Base-by-base conservation (phyloP, 176 grass and related monocot genomes). In the Musa beccarii region DNA sequence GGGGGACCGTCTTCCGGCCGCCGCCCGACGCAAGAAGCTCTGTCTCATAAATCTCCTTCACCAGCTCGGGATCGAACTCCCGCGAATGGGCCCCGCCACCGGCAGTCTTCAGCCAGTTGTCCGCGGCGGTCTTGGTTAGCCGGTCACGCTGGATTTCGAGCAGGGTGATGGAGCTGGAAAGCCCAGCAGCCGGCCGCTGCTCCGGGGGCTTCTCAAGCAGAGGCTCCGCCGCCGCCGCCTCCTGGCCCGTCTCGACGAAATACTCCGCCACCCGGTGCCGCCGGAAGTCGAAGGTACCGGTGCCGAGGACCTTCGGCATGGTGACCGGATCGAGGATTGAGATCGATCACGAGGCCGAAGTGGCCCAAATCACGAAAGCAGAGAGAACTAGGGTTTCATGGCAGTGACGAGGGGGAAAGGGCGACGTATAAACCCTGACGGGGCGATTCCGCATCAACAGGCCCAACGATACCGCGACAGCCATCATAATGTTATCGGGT, bases 231-330 rank as follows among this genome's bases (percentile, higher is more conserved):
- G 59, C 74, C 51, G 59, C 75, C 51, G 23, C 12, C 23, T 52
- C 75, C 29, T 77, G 59, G 1, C 75, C 69, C 49, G 57, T 28
- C 22, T 89, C 88, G 43, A 87, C 66, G 54, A 90, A 86, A 83
- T 99, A 94, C 78, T 94, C 95, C 12, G 95, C 90, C 22, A 89
- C 90, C 14, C 88, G 90, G 76, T 89, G 95, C 54, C 92, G 90
- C 21, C 95, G 90, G 84, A 99, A 99, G 82, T 99, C 90, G 88
- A 80, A 99, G 28, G 86, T 84, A 2, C 95, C 95, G 74, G 86
- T 91, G 75, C 95, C 95, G 54, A 89, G 91, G 51, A 99, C 95
- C 84, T 93, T 99, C 73, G 90, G 95, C 90, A 99, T 99, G 84
- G 82, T 68, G 11, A 54, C 15, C 7, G 4, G 12, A 14, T 63